Percentiles rank a stretch among this genome's conserved stretches.
Conservation (phyloP, 2,329 filamentous ascomycete species). For the Diaporthe caulivora region DNA sequence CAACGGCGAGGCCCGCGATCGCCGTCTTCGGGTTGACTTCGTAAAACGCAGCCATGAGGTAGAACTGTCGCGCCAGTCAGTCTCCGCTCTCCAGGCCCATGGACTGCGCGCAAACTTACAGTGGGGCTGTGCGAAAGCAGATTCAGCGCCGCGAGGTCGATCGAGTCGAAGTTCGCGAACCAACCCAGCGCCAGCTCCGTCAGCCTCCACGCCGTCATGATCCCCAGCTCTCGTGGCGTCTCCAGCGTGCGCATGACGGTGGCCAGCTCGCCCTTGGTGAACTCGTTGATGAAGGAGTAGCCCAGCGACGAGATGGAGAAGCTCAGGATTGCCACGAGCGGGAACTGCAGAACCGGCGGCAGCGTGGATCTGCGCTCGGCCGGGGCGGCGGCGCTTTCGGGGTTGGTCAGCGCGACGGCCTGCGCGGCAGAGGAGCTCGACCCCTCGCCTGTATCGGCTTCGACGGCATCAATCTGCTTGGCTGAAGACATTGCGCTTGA, state of each 20-base stretch:
- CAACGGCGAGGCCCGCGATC: conserved; percentile 73
- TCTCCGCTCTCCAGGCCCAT: conserved; percentile 23
- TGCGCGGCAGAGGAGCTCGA: conserved; percentile 15
- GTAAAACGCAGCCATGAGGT: conserved; percentile 85
- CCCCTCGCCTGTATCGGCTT: conserved; percentile 33
- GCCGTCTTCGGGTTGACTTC: conserved; percentile 72
- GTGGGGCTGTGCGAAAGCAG: conserved; percentile 81
- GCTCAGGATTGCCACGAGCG: conserved; percentile 65
- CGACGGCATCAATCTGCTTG: conserved; percentile 22
- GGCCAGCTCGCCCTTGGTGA: conserved; percentile 75
- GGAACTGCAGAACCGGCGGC: conserved; percentile 62
- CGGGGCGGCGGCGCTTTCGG: neutral
- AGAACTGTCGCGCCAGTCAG: conserved; percentile 63
- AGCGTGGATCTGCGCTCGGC: conserved; percentile 50
- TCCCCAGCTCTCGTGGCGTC: conserved; percentile 71
- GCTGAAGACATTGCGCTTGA: conserved; percentile 35
- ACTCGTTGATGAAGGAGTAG: conserved; percentile 71
- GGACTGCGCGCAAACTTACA: conserved; percentile 56
- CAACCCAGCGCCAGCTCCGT: conserved; percentile 80
- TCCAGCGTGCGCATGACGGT: conserved; percentile 74
- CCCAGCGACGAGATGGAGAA: conserved; percentile 74
- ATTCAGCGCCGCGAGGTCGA: conserved; percentile 74
- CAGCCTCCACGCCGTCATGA: conserved; percentile 66
- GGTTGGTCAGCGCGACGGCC: conserved; percentile 12
- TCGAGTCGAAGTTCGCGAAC: conserved; percentile 80